A percentile compares a stretch with the other conserved stretches of the same genome.
Conservation (phyloP, 2,329 filamentous ascomycete genomes). For the Colletotrichum aenigma region DNA sequence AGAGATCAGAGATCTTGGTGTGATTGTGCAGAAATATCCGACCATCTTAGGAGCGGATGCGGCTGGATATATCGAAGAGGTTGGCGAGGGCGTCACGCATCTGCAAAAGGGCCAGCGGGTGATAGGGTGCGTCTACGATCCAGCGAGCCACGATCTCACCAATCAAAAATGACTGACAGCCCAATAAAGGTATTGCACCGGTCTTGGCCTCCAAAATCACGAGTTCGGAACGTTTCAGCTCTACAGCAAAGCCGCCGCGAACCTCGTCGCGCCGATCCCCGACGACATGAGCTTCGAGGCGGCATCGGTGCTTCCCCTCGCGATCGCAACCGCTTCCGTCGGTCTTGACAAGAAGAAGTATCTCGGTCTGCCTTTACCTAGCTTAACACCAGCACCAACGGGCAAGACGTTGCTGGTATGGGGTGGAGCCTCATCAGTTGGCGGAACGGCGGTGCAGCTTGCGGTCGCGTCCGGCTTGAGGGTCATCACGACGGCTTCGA, state of each 20-base stretch:
- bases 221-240: not conserved
- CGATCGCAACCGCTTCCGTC: constrained; percentile 21
- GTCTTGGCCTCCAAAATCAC: not conserved
- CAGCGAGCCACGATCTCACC: too few species aligned
- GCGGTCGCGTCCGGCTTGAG: constrained; percentile 45
- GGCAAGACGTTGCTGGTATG: constrained; percentile 34
- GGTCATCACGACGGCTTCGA: constrained; percentile 46
- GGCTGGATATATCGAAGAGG: constrained; percentile 24
- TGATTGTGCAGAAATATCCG: not conserved
- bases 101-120: constrained; percentile 28
- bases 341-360: constrained; percentile 23
- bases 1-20: fast-evolving
- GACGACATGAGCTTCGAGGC: not conserved
- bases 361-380: constrained; percentile 14
- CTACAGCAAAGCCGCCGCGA: not conserved
- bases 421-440: constrained; percentile 54
- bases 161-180: too few species aligned
- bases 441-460: constrained; percentile 50
- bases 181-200: not conserved
- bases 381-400: not conserved
- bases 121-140: not conserved
- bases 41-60: constrained; percentile 21
- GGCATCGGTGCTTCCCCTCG: constrained; percentile 14
- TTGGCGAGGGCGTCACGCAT: constrained; percentile 23
- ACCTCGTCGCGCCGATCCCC: not conserved